Base-by-base conservation (phyloP, 805 yeast genomes). In the Kodamaea neixiangensis region DNA sequence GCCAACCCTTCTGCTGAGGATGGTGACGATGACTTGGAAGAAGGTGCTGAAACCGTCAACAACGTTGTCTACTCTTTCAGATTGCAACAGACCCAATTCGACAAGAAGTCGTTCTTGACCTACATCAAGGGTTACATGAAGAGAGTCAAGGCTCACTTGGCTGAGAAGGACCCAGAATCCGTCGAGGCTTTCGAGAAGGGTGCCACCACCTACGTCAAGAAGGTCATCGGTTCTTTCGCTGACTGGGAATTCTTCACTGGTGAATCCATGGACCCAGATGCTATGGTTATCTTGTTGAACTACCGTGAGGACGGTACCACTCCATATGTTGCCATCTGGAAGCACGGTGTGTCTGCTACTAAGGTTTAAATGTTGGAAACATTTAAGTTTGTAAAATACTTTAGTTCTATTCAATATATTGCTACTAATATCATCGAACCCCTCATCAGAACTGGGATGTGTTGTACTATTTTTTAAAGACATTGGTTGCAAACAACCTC, bases 181-280 rank as follows among this genome's bases (percentile, higher is more conserved):
- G 83, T 94, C 65, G 85, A 87, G 69, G 77, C 75, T 61, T 94
- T 94, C 77, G 97, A 93, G 85, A 93, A 94, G 83, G 98, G 98
- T 75, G 99, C 99, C 66, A 82, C 85, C 65, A 77, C 89, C 65
- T 94, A 92, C 84, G 96, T 89, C 78, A 94, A 94, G 89, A 94
- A 94, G 85, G 87, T 94, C 62, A 76, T 94, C 67, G 87, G 85
- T 68, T 87, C 92, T 77, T 94, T 94, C 94, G 87, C 87, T 73
- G 99, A 94, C 85, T 94, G 96, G 96, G 99, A 94, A 73, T 94
- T 94, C 85, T 94, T 78, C 92, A 93, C 97, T 64, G 98, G 99
- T 83, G 98, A 93, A 82, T 88, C 97, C 72, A 94, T 94, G 99
- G 97, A 94, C 85, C 99, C 99, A 76, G 99, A 94, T 78, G 99